Evolutionary conservation across 1,139 yeast genomes (phyloP), one percentile per base, ranked within the genome.

Genomic region (Nakaseomyces kungkrabaensis): DNA sequence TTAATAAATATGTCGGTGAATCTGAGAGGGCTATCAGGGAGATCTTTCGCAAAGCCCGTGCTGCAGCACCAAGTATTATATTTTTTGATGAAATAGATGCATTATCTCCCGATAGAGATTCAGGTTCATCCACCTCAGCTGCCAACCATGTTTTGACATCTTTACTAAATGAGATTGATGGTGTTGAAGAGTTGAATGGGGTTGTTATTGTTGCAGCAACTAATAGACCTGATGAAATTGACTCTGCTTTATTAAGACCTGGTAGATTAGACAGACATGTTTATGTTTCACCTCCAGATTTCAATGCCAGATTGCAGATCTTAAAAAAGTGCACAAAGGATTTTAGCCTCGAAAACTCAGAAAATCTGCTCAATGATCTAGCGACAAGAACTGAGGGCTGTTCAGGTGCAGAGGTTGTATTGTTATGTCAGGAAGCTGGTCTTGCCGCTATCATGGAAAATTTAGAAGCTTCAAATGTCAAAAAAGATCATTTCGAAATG

Each of bases 61-160:
- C 95, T 3, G 96, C 97, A 0, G 75, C 96, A 0, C 97, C 97
- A 5, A 84, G 95, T 42, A 89, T 90, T 52, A 82, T 90, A 13
- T 90, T 90, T 61, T 89, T 90, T 62, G 97, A 90, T 70, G 98
- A 92, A 67, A 88, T 92, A 48, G 98, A 92, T 68, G 97, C 97
- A 0, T 72, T 92, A 37, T 81, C 95, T 6, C 79, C 86, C 0
- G 83, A 85, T 51, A 74, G 98, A 59, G 80, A 77, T 4, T 76
- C 74, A 33, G 80, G 80, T 2, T 79, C 78, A 10, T 71, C 80
- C 1, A 80, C 86, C 0, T 76, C 83, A 17, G 95, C 95, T 0
- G 81, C 92, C 0, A 88, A 80, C 56, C 85, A 94, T 59, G 97
- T 92, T 0, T 72, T 92, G 54, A 90, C 96, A 0, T 85, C 97